Evolutionary conservation across 2,329 filamentous ascomycete species (phyloP).

Genomic region (Tolypocladium endophyticum): DNA sequence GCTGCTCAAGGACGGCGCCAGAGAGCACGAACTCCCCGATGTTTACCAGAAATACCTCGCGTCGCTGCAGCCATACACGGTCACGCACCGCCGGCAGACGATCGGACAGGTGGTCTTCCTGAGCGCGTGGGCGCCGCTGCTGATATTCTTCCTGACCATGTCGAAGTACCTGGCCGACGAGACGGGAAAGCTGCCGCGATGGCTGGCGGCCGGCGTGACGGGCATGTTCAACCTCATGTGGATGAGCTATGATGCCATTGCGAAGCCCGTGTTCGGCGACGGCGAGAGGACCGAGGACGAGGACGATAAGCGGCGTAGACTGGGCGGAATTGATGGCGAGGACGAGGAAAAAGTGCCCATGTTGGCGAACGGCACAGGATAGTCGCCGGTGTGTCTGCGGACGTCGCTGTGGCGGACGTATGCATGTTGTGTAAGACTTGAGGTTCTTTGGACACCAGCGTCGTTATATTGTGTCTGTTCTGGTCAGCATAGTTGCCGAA

Average conservation of each 20-base stretch:
- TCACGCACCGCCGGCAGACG: constrained; percentile 56
- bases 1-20: constrained; percentile 67
- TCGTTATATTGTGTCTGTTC: not conserved
- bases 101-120: constrained; percentile 56
- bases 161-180: constrained; percentile 47
- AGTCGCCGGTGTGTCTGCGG: not conserved
- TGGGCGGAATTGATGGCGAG: constrained; percentile 2
- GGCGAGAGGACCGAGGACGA: constrained; percentile 55
- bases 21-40: constrained; percentile 67
- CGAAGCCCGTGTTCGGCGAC: constrained; percentile 65
- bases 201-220: constrained; percentile 46
- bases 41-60: constrained; percentile 69
- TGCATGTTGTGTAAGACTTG: not conserved
- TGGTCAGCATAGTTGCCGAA: not conserved
- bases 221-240: constrained; percentile 40
- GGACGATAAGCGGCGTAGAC: not conserved
- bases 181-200: constrained; percentile 56
- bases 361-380: not conserved
- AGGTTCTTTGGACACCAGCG: not conserved
- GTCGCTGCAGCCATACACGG: constrained; percentile 57
- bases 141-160: constrained; percentile 39
- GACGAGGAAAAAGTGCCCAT: constrained; percentile 15
- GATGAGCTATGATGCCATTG: constrained; percentile 32
- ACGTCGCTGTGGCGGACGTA: not conserved
- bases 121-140: constrained; percentile 41